Evolutionary conservation across 805 yeast genomes (phyloP), one percentile per base, ranked within the genome.

Genomic region (Tetrapisispora namnaoensis): DNA sequence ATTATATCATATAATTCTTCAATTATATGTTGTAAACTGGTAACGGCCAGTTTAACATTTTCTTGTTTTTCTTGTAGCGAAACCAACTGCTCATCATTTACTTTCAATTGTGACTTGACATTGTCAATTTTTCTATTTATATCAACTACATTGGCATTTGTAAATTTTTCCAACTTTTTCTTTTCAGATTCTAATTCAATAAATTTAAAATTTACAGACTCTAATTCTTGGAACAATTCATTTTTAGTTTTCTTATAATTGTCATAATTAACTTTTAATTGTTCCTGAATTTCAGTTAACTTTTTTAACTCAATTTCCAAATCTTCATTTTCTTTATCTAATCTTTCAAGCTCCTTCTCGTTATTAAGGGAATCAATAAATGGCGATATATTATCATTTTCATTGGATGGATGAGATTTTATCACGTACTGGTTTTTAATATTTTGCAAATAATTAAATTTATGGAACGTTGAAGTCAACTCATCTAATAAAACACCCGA

Each of bases 231-330:
- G 17, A 81, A 71, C 47, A 83, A 61, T 38, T 75, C 65, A n/a
- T 70, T 66, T 61, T 86, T 86, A 45, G 80, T 80, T 17, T 72
- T 66, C 63, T 80, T 83, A 65, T 86, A 86, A 42, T 72, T 75
- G 22, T 74, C 70, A 59, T 83, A 86, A 53, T 83, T 88, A 13
- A 68, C 57, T 0, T 83, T 75, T 44, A 85, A 67, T 13, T 71
- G 62, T 57, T 85, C 86, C 60, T 86, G 93, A 2, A 75, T 63
- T 43, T 70, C 74, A 52, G 82, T 83, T 51, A 85, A 69, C 53
- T 72, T 70, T 53, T 79, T 75, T 52, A 87, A 69, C 57, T 85
- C 83, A 20, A 68, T 64, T 57, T 83, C 95, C 5, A 84, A 66
- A 46, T 77, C 71, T 11, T 70, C 60, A 58, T 82, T 84, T 49